Base-by-base conservation (phyloP, 352 stramenopile genomes). In the Pilasporangium apinafurcum region DNA sequence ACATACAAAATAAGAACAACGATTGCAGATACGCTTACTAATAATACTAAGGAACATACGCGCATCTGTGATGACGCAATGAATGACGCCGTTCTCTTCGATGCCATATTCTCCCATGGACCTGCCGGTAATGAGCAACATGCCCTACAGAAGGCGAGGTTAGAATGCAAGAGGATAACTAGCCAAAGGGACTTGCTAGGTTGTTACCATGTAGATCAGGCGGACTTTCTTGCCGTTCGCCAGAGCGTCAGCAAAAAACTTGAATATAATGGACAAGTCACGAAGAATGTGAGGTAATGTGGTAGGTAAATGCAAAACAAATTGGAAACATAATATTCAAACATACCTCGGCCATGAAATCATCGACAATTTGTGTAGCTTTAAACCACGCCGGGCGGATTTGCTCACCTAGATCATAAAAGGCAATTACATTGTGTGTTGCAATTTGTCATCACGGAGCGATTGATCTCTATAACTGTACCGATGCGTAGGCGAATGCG, bases 31-130 rank as follows among this genome's bases (percentile, higher is more conserved):
- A 20, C 41, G 27, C 22, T 37, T 4, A 52, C 41, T 26, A 31
- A 45, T 42, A 30, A 52, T 27, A 39, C 8, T 10, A 1, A 4
- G 18, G 2, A 9, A 83, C 74, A 48, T 69, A 87, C 74, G 63
- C 20, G 68, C 65, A 43, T 86, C 66, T 1, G 73, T 87, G 56
- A 91, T 65, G 21, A 91, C 73, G 46, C 63, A 69, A 50, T 91
- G 73, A 42, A 91, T 83, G 14, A 91, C 75, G 5, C 75, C 70
- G 37, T 79, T 64, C 33, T 86, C 68, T 51, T 86, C 75, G 36
- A 88, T 86, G 32, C 75, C 68, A 38, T 85, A 91, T 43, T 86
- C 73, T n/a, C 75, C 73, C 70, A 91, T 84, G 0, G 60, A 67
- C 10, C 70, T 70, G 40, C 63, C 69, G 18, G 54, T 57, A 25